These are phyloP conservation scores for Syzygium oleosum DNA, from an alignment of 345 rosid genomes.

Conservation along the genomic window DNA sequence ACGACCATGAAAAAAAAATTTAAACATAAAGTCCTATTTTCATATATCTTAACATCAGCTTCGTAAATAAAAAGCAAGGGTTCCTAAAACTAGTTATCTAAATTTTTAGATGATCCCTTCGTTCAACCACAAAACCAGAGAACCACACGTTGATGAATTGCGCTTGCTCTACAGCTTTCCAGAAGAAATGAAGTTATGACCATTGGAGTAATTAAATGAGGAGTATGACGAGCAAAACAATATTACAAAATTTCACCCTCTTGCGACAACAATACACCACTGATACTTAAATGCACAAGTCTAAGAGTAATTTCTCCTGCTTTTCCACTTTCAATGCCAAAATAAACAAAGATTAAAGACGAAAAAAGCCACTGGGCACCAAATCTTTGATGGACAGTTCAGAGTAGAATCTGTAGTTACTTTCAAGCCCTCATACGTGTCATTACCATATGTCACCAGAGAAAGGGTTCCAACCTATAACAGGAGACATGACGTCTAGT, in stretches of 20 bases:
- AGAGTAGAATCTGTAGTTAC: background rate
- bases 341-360: background rate
- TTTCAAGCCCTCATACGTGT: background rate
- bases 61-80: background rate
- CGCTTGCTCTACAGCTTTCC: background rate
- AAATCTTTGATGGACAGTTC: background rate
- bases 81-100: background rate
- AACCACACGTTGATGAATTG: background rate
- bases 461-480: slow-evolving; percentile 34
- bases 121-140: background rate
- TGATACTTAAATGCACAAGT: background rate
- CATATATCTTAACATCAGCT: background rate
- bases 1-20: background rate
- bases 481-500: slow-evolving; percentile 90
- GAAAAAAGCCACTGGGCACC: background rate
- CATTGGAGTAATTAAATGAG: background rate
- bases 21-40: background rate
- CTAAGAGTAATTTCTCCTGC: background rate
- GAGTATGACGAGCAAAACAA: background rate
- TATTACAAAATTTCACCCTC: background rate
- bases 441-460: background rate
- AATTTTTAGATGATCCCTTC: background rate
- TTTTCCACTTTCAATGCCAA: background rate
- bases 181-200: background rate
- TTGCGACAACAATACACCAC: background rate